These are phyloP conservation scores for Diplosphaera chodatii DNA, from an alignment of 139 green algal genomes.

Conservation along the genomic window DNA sequence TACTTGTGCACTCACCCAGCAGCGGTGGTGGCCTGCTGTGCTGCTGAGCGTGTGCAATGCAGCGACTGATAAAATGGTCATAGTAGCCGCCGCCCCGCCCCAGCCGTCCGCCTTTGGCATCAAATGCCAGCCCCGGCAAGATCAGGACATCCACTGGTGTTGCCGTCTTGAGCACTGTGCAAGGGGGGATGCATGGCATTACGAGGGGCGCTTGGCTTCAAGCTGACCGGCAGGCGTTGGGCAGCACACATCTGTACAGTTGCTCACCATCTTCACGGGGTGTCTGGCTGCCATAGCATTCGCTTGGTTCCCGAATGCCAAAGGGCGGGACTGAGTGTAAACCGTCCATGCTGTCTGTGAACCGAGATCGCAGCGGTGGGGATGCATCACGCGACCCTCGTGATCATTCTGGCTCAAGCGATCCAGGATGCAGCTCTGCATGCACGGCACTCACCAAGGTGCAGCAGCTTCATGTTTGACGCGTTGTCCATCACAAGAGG, in stretches of 20 bases:
- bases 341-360: too few relatives aligned
- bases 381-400: too few relatives aligned
- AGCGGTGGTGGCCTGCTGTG: constrained; percentile 25
- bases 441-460: constrained; percentile 58
- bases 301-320: constrained; percentile 63
- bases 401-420: too few relatives aligned
- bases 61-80: constrained; percentile 44
- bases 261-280: constrained; percentile 43
- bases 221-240: too few relatives aligned
- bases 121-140: constrained; percentile 75
- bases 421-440: too few relatives aligned
- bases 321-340: constrained; percentile 57
- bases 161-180: constrained; percentile 17
- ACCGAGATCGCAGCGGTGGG: too few relatives aligned
- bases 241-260: too few relatives aligned
- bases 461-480: constrained; percentile 79
- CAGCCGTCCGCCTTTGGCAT: constrained; percentile 43
- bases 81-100: constrained; percentile 72
- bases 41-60: constrained; percentile 1
- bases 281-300: constrained; percentile 32
- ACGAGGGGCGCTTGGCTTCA: too few relatives aligned
- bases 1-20: too few relatives aligned
- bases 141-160: constrained; percentile 60
- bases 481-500: constrained; percentile 63
- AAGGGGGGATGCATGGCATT: too few relatives aligned